Evolutionary conservation across 495 filamentous ascomycete genomes (phyloP), one percentile per base, ranked within the genome.

Genomic region (Aspergillus steynii): DNA sequence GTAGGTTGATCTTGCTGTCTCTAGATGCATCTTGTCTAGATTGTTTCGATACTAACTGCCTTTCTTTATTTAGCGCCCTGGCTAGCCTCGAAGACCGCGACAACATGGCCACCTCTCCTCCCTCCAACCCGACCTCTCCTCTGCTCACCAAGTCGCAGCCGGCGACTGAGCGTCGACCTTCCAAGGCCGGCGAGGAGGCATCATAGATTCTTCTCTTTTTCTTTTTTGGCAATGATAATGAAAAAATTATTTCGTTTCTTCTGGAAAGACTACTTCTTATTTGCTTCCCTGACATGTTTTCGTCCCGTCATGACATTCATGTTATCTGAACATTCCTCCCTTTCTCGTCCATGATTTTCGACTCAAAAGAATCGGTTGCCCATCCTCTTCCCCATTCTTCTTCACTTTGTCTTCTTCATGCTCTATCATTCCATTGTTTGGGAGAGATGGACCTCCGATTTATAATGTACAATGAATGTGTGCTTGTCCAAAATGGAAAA

Each of bases 61-160:
- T 58, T 31, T 49, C 54, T 62, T 57, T 10, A 32, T 31, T 8
- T 58, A 88, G 86, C 75, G 84, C 85, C 64, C 80, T 88, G 50
- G 85, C 83, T 65, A 68, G 64, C 61, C 73, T 87, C 60, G 85
- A 87, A 69, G 77, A 78, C 58, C 76, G 79, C 59, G 81, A 81
- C 63, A 85, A 86, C 67, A 74, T 80, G 72, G 77, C 83, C 45
- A 82, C 81, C 48, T 86, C 85, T 62, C 83, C 85, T 47, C 82
- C 85, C 15, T 86, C 84, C 32, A 77, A 81, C 63, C 76, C 83
- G 29, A 82, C 81, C 34, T 88, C 86, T 29, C 86, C 86, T 50
- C 74, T 80, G 52, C 71, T 80, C 50, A 73, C 75, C 49, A 88
- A 87, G 70, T 74, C 81, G 31, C 77, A 79, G 65, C 83, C 78